Conservation (phyloP, 179 eudicot species). For the Silene coronaria region DNA sequence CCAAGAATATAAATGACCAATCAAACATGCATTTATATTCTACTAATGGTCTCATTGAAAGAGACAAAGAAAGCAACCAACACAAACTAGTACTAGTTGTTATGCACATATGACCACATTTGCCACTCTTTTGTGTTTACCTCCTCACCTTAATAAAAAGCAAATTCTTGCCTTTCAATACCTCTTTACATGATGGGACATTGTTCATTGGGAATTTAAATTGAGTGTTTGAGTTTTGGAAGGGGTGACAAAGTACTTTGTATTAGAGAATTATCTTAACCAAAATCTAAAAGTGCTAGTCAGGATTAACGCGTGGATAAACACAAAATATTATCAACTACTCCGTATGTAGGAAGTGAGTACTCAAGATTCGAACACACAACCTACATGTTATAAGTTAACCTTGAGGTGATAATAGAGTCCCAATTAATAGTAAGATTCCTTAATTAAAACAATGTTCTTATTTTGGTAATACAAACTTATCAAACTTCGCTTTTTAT, state of each 20-base stretch:
- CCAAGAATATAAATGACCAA: background rate
- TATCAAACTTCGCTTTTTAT: too few relatives aligned
- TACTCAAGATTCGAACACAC: too few relatives aligned
- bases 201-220: background rate
- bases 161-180: background rate
- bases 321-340: too few relatives aligned
- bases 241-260: background rate
- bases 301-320: too few relatives aligned
- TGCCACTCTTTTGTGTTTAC: background rate
- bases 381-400: too few relatives aligned
- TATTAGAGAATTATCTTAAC: background rate
- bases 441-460: too few relatives aligned
- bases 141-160: background rate
- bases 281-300: background rate
- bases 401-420: too few relatives aligned
- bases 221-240: background rate
- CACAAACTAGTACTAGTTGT: background rate
- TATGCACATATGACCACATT: constrained; percentile 6
- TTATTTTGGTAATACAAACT: too few relatives aligned
- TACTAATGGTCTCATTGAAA: constrained; percentile 9
- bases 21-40: background rate
- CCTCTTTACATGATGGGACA: background rate
- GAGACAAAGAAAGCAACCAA: background rate
- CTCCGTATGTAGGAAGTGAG: too few relatives aligned
- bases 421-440: too few relatives aligned